Evolutionary conservation across 2,329 filamentous ascomycete genomes (phyloP).

Genomic region (Alternaria sp.): DNA sequence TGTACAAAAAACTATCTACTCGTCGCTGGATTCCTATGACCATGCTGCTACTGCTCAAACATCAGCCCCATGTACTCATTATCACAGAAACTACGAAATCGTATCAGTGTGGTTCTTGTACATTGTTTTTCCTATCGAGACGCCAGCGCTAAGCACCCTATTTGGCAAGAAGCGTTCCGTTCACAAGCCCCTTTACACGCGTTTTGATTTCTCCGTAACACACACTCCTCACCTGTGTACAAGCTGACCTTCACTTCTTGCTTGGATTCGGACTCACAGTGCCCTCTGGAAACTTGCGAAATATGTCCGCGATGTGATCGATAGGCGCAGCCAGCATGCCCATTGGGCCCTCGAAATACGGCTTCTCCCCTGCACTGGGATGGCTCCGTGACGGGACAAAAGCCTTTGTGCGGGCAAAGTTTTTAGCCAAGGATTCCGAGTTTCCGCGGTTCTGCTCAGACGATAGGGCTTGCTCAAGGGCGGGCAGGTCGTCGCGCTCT

Average conservation of each 20-base stretch:
- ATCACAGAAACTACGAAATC: too few species aligned
- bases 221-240: not conserved
- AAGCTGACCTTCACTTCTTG: constrained; percentile 21
- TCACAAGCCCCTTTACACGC: not conserved
- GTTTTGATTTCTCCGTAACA: not conserved
- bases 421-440: constrained; percentile 41
- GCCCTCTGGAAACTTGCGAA: constrained; percentile 62
- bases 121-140: too few species aligned
- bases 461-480: constrained; percentile 36
- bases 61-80: too few species aligned
- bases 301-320: constrained; percentile 64
- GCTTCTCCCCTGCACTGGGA: constrained; percentile 56
- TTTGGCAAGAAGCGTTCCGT: too few species aligned
- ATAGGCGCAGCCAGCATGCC: constrained; percentile 65
- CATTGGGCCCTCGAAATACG: constrained; percentile 65
- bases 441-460: constrained; percentile 24
- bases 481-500: constrained; percentile 42
- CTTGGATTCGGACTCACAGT: constrained; percentile 36
- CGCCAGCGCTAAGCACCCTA: too few species aligned
- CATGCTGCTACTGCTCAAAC: too few species aligned
- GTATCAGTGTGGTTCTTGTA: too few species aligned
- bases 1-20: too few species aligned
- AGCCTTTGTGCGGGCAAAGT: constrained; percentile 44
- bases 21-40: too few species aligned
- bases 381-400: constrained; percentile 46